Percentiles rank a stretch among this genome's conserved stretches.
Evolutionary conservation across 257 asterid genomes (phyloP).

Genomic region (Capsicum pubescens): DNA sequence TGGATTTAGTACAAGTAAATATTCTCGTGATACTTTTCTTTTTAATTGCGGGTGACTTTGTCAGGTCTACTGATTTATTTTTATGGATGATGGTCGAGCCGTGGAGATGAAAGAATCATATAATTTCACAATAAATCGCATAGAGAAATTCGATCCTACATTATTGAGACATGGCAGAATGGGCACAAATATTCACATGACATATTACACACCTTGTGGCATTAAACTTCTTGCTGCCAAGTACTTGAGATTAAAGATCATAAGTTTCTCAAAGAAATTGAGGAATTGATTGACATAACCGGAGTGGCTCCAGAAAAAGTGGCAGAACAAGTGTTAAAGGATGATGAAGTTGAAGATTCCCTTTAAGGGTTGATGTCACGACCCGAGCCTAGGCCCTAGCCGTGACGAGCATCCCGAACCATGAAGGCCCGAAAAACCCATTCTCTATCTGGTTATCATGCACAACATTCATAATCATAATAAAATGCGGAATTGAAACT

Average conservation of each 20-base stretch:
- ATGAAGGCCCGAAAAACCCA: no score
- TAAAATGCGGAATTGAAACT: no score
- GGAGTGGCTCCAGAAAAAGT: conserved; percentile 36
- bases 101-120: conserved; percentile 8
- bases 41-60: neutral
- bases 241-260: conserved; percentile 25
- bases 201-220: neutral
- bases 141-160: conserved; percentile 47
- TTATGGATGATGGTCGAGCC: neutral
- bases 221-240: neutral
- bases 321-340: conserved; percentile 33
- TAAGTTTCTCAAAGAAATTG: conserved; percentile 32
- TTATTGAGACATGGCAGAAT: conserved; percentile 43
- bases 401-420: no score
- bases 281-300: conserved; percentile 26
- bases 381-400: no score
- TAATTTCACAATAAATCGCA: conserved; percentile 38
- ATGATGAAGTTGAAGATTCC: conserved; percentile 31
- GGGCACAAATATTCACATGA: conserved; percentile 37
- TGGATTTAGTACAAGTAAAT: neutral
- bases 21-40: neutral
- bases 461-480: no score
- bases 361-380: conserved; percentile 24
- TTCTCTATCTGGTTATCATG: no score
- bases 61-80: conserved; percentile 38